phyloP scores from a whole-genome alignment of 2,329 filamentous ascomycete species.

The Aspergillus udagawae region DNA sequence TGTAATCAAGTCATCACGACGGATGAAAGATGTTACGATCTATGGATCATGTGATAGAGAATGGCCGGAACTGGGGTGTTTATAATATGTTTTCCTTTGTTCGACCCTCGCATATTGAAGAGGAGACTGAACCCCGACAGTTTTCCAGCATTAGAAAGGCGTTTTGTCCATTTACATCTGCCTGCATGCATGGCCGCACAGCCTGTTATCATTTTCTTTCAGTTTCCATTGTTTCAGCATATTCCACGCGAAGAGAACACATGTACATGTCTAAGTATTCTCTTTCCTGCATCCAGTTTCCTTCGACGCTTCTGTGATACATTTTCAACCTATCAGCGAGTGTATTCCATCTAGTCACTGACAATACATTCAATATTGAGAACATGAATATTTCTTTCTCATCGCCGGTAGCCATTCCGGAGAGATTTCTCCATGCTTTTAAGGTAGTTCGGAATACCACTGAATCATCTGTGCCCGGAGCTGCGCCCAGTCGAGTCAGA shows the following conservation, averaged over 20 bases:
- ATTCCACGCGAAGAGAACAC: background rate
- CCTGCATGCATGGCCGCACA: background rate
- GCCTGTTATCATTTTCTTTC: background rate
- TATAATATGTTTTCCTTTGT: constrained; percentile 13
- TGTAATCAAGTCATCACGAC: constrained; percentile 26
- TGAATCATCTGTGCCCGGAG: no score
- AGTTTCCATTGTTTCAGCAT: constrained; percentile 10
- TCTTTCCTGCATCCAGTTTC: constrained; percentile 2
- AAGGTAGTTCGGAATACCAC: no score
- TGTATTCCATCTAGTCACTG: background rate
- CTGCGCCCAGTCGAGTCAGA: background rate
- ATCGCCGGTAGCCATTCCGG: background rate
- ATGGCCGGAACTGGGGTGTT: constrained; percentile 26
- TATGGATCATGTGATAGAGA: constrained; percentile 41
- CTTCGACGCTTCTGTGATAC: constrained; percentile 1
- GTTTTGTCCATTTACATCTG: constrained; percentile 14
- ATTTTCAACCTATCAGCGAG: background rate
- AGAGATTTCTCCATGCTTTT: background rate
- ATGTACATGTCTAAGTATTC: constrained; percentile 11
- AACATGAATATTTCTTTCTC: background rate
- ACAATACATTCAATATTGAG: background rate
- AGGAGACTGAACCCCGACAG: constrained; percentile 16
- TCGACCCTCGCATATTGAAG: constrained; percentile 12
- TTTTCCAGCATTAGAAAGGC: constrained; percentile 26
- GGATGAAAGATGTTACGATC: constrained; percentile 40